Evolutionary conservation across 257 asterid genomes (phyloP).

Genomic region (Lithospermum erythrorhizon): DNA sequence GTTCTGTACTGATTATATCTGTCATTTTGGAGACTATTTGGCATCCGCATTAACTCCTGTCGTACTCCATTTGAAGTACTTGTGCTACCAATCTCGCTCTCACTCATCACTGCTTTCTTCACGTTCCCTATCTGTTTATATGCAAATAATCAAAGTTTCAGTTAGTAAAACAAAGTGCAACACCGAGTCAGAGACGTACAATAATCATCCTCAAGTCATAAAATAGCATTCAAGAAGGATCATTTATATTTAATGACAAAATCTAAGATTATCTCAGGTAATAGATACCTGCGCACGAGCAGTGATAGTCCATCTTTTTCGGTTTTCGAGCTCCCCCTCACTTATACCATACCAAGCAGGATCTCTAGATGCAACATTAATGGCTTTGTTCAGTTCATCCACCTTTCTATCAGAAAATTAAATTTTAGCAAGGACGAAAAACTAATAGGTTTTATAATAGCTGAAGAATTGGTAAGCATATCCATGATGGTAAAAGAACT

Average conservation of each 20-base stretch:
- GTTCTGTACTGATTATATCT: slow-evolving; percentile 37
- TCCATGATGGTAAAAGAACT: neutral
- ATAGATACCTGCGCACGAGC: slow-evolving; percentile 74
- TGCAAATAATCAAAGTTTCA: neutral
- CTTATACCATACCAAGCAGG: slow-evolving; percentile 72
- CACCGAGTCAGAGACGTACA: no score
- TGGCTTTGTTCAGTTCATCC: slow-evolving; percentile 92
- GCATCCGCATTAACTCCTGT: slow-evolving; percentile 84
- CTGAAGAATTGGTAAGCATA: neutral
- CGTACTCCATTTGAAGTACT: slow-evolving; percentile 76
- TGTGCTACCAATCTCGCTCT: slow-evolving; percentile 48
- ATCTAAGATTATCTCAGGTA: neutral
- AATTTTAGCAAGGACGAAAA: slow-evolving; percentile 15
- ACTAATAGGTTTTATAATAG: neutral
- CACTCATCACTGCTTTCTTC: slow-evolving; percentile 52
- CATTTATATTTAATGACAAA: no score
- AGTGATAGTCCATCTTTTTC: slow-evolving; percentile 88
- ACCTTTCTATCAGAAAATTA: slow-evolving; percentile 64
- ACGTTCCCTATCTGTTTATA: slow-evolving; percentile 57
- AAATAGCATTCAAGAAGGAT: neutral
- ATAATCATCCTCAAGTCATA: neutral
- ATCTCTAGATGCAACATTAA: slow-evolving; percentile 78
- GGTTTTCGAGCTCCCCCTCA: slow-evolving; percentile 70
- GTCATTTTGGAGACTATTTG: slow-evolving; percentile 49
- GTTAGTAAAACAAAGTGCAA: neutral